Conservation (phyloP, 345 rosid genomes). For the Schrenkiella parvula region DNA sequence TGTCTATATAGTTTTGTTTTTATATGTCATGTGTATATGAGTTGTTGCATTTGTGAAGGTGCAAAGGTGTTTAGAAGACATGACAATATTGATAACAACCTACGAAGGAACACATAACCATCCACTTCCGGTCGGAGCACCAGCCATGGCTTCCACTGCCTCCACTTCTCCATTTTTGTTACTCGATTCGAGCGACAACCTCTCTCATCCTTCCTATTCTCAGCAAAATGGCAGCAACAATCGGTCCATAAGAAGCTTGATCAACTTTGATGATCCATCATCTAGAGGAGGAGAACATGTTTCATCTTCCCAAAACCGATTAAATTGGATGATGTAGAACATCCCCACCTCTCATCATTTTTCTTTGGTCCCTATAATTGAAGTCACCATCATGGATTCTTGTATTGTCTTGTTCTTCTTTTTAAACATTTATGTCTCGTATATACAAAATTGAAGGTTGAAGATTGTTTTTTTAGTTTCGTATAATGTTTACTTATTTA, state of each 20-base stretch:
- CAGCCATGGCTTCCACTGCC: slow-evolving; percentile 48
- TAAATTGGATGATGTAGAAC: slow-evolving; percentile 30
- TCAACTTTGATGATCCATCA: slow-evolving; percentile 30
- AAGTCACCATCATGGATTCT: neutral
- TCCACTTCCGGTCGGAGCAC: slow-evolving; percentile 43
- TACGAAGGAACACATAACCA: slow-evolving; percentile 54
- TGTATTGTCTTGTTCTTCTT: neutral
- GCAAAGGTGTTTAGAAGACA: slow-evolving; percentile 45
- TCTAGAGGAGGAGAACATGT: slow-evolving; percentile 26
- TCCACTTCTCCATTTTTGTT: slow-evolving; percentile 32
- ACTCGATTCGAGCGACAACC: slow-evolving; percentile 33
- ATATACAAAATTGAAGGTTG: slow-evolving; percentile 15
- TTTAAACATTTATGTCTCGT: neutral
- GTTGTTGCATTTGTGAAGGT: slow-evolving; percentile 27
- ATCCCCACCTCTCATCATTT: neutral
- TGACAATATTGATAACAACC: slow-evolving; percentile 42
- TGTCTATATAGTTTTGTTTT: neutral
- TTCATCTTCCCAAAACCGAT: slow-evolving; percentile 26
- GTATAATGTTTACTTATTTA: neutral
- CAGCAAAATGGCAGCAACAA: slow-evolving; percentile 15
- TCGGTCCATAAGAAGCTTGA: slow-evolving; percentile 11
- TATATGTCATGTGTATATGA: neutral
- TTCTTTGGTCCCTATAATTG: neutral
- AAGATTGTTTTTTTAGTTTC: neutral
- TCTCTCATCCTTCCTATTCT: slow-evolving; percentile 16